Evolutionary conservation across 1,139 yeast species (phyloP), one percentile per base, ranked within the genome.

Genomic region (Saccharomyces hybrid): DNA sequence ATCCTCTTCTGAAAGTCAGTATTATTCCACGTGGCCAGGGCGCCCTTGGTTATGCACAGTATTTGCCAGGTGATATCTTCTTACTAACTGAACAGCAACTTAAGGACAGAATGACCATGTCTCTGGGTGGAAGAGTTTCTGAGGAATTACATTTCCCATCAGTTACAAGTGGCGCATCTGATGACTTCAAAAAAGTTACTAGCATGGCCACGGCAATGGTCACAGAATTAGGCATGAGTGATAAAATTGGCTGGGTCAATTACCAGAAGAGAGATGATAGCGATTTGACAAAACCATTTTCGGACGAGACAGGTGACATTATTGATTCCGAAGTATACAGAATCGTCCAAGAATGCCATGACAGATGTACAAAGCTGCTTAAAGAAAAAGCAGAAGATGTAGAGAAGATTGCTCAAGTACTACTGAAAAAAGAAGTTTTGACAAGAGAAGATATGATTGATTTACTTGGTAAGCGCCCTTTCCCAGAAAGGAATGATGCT

Each of bases 21-120:
- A 84, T 86, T 60, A 84, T 86, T 56, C 93, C 95, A 51, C 78
- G 95, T 68, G 93, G 93, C 42, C 90, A 84, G 72, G 91, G 91
- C 55, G 91, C 93, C 6, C 74, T 86, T 57, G 95, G 95, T 32
- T 86, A 86, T 69, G 95, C 95, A 1, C 93, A 86, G 67, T 86
- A 86, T 63, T 75, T 86, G 60, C 95, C 95, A 3, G 86, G 86
- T 58, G 95, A 86, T 68, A 84, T 83, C 56, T 86, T 82, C 62
- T 74, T 86, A 60, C 75, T 84, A 53, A 79, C 86, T 31, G 80
- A 82, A 54, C 84, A 82, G 60, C 90, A 86, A 65, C 78, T 83
- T 60, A 74, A 72, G 59, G 89, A 86, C 68, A 76, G 89, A 62
- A 85, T 86, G 86, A 82, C 86, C 41, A 86, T 86, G 93, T 79